A percentile compares a stretch with the other conserved stretches of the same genome.
phyloP scores from a whole-genome alignment of 139 green algal genomes.

The Helicosporidium sp. region DNA sequence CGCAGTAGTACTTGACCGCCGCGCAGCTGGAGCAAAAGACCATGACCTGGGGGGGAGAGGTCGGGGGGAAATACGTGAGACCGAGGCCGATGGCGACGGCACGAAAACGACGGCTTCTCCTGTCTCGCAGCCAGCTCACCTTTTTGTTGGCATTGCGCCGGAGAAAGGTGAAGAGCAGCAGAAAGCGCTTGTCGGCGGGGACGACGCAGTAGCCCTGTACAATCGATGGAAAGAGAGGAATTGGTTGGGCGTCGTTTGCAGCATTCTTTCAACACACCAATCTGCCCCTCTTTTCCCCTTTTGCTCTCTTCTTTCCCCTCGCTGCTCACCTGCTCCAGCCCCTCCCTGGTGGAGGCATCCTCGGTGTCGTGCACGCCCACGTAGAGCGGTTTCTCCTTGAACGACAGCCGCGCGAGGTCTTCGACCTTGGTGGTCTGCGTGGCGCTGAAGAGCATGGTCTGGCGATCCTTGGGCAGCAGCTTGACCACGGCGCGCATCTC shows the following conservation, averaged over 20 bases:
- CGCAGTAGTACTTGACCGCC: constrained; percentile 83
- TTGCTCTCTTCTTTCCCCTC: no score
- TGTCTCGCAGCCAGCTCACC: constrained; percentile 18
- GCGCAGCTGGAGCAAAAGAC: constrained; percentile 94
- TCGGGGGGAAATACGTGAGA: no score
- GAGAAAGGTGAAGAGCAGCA: constrained; percentile 97
- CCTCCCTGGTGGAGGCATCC: constrained; percentile 49
- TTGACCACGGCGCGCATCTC: constrained; percentile 94
- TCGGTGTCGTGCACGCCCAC: constrained; percentile 83
- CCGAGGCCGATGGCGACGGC: no score
- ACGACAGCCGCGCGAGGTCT: constrained; percentile 82
- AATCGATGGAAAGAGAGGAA: no score
- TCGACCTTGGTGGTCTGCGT: constrained; percentile 95
- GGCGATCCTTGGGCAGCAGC: constrained; percentile 80
- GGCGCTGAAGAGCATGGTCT: constrained; percentile 94
- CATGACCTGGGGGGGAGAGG: constrained; percentile 54
- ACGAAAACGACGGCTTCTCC: not conserved
- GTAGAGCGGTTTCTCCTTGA: constrained; percentile 84
- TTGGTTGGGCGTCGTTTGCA: no score
- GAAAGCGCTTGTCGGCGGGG: constrained; percentile 69
- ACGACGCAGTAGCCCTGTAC: constrained; percentile 94
- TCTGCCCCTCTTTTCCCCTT: no score
- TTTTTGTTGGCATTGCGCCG: constrained; percentile 96
- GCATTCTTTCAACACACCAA: no score
- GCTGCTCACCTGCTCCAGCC: constrained; percentile 46